Evolutionary conservation across 257 asterid species (phyloP), one percentile per base, ranked within the genome.

Genomic region (Gentiana straminea): DNA sequence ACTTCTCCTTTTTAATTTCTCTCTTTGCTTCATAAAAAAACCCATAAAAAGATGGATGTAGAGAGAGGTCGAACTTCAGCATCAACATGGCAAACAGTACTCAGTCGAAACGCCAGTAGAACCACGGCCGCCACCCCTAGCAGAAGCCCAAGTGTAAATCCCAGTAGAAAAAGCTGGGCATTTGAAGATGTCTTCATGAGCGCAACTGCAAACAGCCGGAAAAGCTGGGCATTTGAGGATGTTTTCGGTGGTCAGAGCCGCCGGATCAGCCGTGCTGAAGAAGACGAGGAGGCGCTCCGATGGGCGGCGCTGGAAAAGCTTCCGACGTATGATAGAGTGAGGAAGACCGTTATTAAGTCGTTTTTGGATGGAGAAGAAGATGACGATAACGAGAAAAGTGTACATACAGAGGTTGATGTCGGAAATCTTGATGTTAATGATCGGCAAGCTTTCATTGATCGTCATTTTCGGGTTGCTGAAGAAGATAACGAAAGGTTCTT

Each of bases 261-360:
- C 60, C 69, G 69, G 33, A 81, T 87, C 64, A 62, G 35, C 7
- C 73, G 79, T 1, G 94, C 75, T 0, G 86, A 70, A 55, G 96
- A 84, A 5, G 98, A 90, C 24, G 98, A 90, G 47, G 98, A 86
- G 46, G 94, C 96, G 9, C 71, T 90, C 33, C 52, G 79, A 47
- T 90, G 96, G 98, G 98, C 96, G 2, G 96, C 96, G 10, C 51
- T 90, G 8, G 97, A 90, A 60, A 90, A 81, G 71, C 68, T 90
- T 1, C 96, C 97, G 0, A 90, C 97, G 1, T 86, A 84, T 49
- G 89, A 90, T 37, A 62, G 97, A 33, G 59, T 90, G 70, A 68
- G 96, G 45, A 84, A 73, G 54, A 80, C 94, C 0, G 82, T 90
- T 0, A 66, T 90, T 6, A 80, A 72, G 67, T 67, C 77, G 8